Base-by-base conservation (phyloP, 2,329 filamentous ascomycete species). In the Fusarium tjaetaba region DNA sequence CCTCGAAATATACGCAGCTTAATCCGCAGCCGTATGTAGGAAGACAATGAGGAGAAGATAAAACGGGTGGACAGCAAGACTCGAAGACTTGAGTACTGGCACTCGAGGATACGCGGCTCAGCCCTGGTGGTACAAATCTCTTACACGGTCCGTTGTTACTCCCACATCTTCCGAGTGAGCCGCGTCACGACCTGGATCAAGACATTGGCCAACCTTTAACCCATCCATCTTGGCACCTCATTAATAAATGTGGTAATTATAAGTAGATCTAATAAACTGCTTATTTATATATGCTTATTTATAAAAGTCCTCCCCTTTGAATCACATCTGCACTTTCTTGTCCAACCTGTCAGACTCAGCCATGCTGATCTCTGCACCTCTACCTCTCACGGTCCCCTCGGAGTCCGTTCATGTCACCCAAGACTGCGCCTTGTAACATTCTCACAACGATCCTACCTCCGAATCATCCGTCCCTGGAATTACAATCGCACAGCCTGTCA, bases 1-100 rank as follows among this genome's bases (percentile, higher is more conserved):
- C 73, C 73, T 63, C 73, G 42, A 61, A 57, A 68, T 61, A 45
- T 57, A 71, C 72, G 72, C 70, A 73, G 69, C 32, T 52, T 42
- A 43, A 43, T 41, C 49, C 45, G 62, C 53, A 63, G 59, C 46
- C 49, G 34, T 58, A 22, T 24, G 1, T 22, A 26, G 30, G 14
- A 58, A 26, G 51, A 30, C 15, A 28, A 7, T 22, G 57, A 43
- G 18, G 34, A 45, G 42, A 32, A 60, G 32, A 51, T 28, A 28
- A 30, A 32, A 20, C 11, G 6, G 46, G 26, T 24, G 48, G 20
- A 26, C 34, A 34, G 9, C 13, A n/a, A 36, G 30, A 26, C n/a
- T 20, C 28, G 14, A 24, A 38, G 18, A 20, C 16, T 30, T 30
- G 22, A 26, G 22, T 39, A 16, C 51, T 53, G n/a, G n/a, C n/a